phyloP scores from a whole-genome alignment of 768 basidiomycete genomes.

The Calocybe indica region DNA sequence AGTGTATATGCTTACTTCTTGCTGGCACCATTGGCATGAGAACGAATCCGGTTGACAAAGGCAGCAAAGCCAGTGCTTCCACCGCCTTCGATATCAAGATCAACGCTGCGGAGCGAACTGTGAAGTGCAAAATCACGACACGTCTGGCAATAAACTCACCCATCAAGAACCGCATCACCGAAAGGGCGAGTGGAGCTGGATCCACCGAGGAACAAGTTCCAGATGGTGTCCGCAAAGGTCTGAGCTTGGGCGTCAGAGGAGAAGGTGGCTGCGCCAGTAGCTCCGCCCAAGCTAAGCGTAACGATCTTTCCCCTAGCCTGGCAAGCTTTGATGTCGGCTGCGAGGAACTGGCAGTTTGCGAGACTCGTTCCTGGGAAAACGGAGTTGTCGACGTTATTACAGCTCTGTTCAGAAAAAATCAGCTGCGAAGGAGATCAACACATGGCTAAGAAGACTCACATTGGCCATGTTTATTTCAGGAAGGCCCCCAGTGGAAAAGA shows the following conservation, averaged over 20 bases:
- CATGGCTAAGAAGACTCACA: constrained; percentile 20
- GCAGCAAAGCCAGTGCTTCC: constrained; percentile 36
- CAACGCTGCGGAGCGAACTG: constrained; percentile 29
- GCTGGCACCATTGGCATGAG: constrained; percentile 36
- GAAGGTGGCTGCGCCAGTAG: constrained; percentile 47
- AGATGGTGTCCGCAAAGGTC: constrained; percentile 52
- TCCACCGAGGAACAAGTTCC: constrained; percentile 67
- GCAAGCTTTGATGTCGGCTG: constrained; percentile 50
- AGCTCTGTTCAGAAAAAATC: constrained; percentile 29
- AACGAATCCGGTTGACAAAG: constrained; percentile 40
- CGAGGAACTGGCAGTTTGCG: constrained; percentile 51
- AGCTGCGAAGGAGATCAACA: not conserved
- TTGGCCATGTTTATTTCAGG: constrained; percentile 60
- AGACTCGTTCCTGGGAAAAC: constrained; percentile 52
- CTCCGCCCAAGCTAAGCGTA: constrained; percentile 46
- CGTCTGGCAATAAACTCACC: constrained; percentile 25
- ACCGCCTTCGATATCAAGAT: constrained; percentile 64
- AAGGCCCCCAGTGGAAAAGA: constrained; percentile 50
- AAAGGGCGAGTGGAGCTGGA: constrained; percentile 53
- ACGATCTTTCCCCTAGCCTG: constrained; percentile 50
- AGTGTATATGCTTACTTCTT: constrained; percentile 32
- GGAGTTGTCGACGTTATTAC: constrained; percentile 33
- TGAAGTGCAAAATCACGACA: not conserved
- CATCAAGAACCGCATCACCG: constrained; percentile 58
- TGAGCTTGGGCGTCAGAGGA: constrained; percentile 42